Evolutionary conservation across 257 asterid species (phyloP).

Genomic region (Apocynum venetum): DNA sequence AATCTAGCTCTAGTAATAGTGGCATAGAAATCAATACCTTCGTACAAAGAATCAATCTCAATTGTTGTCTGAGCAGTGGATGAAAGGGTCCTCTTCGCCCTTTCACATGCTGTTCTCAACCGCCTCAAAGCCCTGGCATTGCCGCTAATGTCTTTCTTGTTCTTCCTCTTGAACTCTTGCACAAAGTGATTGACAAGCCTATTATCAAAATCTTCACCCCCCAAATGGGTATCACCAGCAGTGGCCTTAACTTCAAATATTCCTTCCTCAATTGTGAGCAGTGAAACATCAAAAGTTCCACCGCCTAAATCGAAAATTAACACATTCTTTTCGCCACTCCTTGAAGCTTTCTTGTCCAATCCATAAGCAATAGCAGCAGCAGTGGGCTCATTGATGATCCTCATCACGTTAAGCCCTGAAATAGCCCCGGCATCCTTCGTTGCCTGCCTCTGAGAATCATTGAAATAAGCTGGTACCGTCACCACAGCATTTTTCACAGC

Average conservation of each 20-base stretch:
- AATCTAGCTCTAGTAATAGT: constrained; percentile 53
- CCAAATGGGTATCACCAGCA: constrained; percentile 9
- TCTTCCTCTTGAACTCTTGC: constrained; percentile 52
- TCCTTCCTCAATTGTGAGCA: constrained; percentile 13
- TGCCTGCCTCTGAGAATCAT: constrained; percentile 34
- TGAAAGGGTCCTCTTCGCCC: constrained; percentile 57
- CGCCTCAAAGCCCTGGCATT: constrained; percentile 50
- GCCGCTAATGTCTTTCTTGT: constrained; percentile 47
- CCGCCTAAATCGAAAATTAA: constrained; percentile 12
- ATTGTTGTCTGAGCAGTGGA: constrained; percentile 50
- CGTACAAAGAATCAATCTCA: constrained; percentile 53
- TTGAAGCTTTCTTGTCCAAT: constrained; percentile 39
- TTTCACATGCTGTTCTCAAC: constrained; percentile 55
- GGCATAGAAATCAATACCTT: constrained; percentile 57
- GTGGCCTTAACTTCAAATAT: constrained; percentile 11
- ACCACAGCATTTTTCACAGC: constrained; percentile 43
- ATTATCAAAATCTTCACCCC: constrained; percentile 8
- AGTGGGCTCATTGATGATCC: constrained; percentile 55
- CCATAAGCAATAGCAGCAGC: constrained; percentile 63
- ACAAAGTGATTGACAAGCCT: constrained; percentile 45
- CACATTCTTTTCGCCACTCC: constrained; percentile 42
- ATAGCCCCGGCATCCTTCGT: constrained; percentile 54
- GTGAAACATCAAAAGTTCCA: constrained; percentile 14
- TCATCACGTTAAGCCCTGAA: constrained; percentile 16
- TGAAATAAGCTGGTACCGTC: constrained; percentile 47